A percentile compares a stretch with the other conserved stretches of the same genome.
These are phyloP conservation scores for Aspergillus flavus DNA, from an alignment of 2,329 filamentous ascomycete species.

Conservation along the genomic window DNA sequence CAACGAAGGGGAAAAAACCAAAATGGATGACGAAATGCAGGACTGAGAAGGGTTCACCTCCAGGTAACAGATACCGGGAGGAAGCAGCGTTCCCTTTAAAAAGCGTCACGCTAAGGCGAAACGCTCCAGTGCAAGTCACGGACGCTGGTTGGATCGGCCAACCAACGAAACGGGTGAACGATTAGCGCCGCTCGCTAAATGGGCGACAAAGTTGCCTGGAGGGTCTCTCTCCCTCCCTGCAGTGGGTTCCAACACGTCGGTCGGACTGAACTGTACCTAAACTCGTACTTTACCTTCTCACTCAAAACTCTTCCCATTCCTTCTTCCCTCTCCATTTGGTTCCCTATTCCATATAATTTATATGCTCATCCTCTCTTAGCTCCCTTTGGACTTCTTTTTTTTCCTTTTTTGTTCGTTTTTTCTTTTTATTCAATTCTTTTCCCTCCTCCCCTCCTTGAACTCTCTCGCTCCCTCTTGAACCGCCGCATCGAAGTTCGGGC, in stretches of 20 bases:
- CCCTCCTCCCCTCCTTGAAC: constrained; percentile 21
- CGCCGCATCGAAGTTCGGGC: constrained; percentile 19
- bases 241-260: constrained; percentile 6
- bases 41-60: neutral
- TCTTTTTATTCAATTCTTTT: constrained; percentile 18
- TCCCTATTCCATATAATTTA: constrained; percentile 12
- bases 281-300: constrained; percentile 6
- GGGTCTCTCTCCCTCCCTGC: neutral
- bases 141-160: neutral
- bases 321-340: constrained; percentile 16
- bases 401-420: constrained; percentile 12
- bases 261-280: neutral
- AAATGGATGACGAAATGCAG: constrained; percentile 23
- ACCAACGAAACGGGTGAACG: neutral
- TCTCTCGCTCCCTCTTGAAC: constrained; percentile 10
- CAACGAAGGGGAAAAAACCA: neutral
- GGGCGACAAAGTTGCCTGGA: constrained; percentile 5
- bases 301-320: constrained; percentile 20
- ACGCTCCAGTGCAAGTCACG: neutral
- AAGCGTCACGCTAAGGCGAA: neutral
- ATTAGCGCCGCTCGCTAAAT: constrained; percentile 5
- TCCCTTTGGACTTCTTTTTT: constrained; percentile 18
- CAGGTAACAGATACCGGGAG: neutral
- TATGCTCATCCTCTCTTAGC: constrained; percentile 27
- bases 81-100: neutral